phyloP scores from a whole-genome alignment of 2,329 filamentous ascomycete species.

The Fulvia fulva region DNA sequence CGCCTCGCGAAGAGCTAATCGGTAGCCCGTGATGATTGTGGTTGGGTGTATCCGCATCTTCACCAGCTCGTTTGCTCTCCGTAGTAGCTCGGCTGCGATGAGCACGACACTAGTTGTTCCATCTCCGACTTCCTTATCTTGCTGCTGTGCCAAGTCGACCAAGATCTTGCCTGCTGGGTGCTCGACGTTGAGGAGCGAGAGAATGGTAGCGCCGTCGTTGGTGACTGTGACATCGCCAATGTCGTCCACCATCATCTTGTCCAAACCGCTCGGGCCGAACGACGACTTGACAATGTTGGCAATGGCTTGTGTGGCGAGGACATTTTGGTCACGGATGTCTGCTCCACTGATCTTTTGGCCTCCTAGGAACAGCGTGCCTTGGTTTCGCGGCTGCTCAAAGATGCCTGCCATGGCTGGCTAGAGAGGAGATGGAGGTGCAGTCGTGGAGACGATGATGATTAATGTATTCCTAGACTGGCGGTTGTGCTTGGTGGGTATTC shows the following conservation, averaged over 20 bases:
- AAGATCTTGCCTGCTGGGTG: slow-evolving; percentile 98
- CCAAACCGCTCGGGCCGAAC: slow-evolving; percentile 91
- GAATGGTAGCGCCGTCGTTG: slow-evolving; percentile 96
- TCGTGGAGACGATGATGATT: not conserved
- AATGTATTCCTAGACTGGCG: not conserved
- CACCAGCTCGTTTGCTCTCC: slow-evolving; percentile 94
- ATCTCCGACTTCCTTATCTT: slow-evolving; percentile 98
- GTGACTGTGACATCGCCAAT: slow-evolving; percentile 99
- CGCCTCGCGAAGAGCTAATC: slow-evolving; percentile 89
- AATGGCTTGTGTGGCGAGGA: slow-evolving; percentile 92
- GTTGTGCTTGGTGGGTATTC: not conserved
- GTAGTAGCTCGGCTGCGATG: slow-evolving; percentile 90
- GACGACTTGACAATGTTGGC: slow-evolving; percentile 99
- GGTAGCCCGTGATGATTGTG: slow-evolving; percentile 97
- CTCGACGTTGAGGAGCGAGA: slow-evolving; percentile 91
- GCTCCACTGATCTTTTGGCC: slow-evolving; percentile 95
- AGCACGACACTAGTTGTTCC: slow-evolving; percentile 97
- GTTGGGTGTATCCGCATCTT: slow-evolving; percentile 99
- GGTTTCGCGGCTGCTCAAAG: slow-evolving; percentile 90
- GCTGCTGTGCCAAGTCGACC: slow-evolving; percentile 94
- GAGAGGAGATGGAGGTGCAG: not conserved
- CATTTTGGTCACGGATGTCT: slow-evolving; percentile 97
- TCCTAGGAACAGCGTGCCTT: slow-evolving; percentile 91
- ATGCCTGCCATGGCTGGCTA: slow-evolving; percentile 73
- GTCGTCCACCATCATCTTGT: slow-evolving; percentile 99